Evolutionary conservation across 2,329 filamentous ascomycete genomes (phyloP).

Genomic region (Talaromyces sp.): DNA sequence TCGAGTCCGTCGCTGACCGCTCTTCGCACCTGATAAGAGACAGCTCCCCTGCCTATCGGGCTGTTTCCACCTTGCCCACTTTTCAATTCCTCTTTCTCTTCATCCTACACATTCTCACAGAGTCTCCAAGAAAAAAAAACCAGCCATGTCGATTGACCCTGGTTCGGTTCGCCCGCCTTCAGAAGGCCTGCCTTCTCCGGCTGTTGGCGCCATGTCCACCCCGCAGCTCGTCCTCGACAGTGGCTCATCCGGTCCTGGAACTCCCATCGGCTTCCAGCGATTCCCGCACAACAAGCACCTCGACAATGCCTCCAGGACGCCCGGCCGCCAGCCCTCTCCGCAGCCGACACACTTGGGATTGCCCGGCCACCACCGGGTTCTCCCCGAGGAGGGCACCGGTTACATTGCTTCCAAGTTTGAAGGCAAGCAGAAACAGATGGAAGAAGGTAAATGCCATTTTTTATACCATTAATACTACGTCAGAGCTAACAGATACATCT

Average conservation of each 20-base stretch:
- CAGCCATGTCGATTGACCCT: conserved; percentile 9
- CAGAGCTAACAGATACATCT: conserved; percentile 16
- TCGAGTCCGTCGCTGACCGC: not conserved
- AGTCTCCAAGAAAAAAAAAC: not conserved
- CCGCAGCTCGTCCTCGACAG: conserved; percentile 29
- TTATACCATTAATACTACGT: not conserved
- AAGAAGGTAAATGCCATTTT: conserved; percentile 53
- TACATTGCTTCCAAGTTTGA: conserved; percentile 93
- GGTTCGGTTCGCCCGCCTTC: conserved; percentile 7
- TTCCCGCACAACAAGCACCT: conserved; percentile 53
- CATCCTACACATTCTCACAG: not conserved
- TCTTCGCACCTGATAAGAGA: not conserved
- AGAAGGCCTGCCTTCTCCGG: conserved; percentile 8
- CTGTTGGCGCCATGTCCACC: conserved; percentile 13
- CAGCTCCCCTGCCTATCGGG: not conserved
- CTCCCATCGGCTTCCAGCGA: conserved; percentile 39
- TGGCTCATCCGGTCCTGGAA: conserved; percentile 32
- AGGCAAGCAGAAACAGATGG: conserved; percentile 88
- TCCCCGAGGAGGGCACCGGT: conserved; percentile 85
- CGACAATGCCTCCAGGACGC: conserved; percentile 49
- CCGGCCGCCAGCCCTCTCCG: conserved; percentile 69
- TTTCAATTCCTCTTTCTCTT: not conserved
- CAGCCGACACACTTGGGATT: conserved; percentile 81
- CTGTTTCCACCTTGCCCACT: not conserved
- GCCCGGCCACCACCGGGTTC: conserved; percentile 61